Percentiles rank a stretch among this genome's conserved stretches.
Conservation (phyloP, 2,329 filamentous ascomycete species). For the Nakataea oryzae region DNA sequence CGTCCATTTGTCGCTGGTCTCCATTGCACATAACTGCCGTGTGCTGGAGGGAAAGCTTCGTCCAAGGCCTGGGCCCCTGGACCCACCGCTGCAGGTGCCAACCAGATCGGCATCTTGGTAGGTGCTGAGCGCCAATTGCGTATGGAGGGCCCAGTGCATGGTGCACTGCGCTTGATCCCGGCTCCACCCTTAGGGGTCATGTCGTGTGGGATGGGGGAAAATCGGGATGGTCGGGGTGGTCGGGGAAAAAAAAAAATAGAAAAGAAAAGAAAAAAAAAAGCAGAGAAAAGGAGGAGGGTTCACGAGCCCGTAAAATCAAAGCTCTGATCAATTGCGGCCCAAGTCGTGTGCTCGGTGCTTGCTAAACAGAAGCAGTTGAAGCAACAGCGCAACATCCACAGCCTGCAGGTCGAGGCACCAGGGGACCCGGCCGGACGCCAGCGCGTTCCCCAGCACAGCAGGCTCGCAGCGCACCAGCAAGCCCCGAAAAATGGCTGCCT, state of each 20-base stretch:
- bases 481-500: background rate
- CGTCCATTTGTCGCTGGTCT: no score
- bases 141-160: background rate
- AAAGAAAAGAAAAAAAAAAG: background rate
- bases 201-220: no score
- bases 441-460: background rate
- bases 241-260: background rate
- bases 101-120: background rate
- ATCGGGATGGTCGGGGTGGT: background rate
- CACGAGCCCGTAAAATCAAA: background rate
- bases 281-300: background rate
- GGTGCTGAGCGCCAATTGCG: background rate
- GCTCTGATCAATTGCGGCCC: background rate
- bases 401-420: background rate
- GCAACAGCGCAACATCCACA: background rate
- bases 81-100: background rate
- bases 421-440: background rate
- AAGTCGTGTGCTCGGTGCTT: background rate
- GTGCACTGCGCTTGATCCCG: no score
- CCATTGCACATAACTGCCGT: background rate
- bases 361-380: background rate
- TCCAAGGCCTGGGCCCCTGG: background rate
- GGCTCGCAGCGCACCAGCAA: background rate
- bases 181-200: no score
- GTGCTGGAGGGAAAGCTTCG: background rate